Evolutionary conservation across 1,284 basidiomycete genomes (phyloP).

Genomic region (Melampsora abietis-canadensis): DNA sequence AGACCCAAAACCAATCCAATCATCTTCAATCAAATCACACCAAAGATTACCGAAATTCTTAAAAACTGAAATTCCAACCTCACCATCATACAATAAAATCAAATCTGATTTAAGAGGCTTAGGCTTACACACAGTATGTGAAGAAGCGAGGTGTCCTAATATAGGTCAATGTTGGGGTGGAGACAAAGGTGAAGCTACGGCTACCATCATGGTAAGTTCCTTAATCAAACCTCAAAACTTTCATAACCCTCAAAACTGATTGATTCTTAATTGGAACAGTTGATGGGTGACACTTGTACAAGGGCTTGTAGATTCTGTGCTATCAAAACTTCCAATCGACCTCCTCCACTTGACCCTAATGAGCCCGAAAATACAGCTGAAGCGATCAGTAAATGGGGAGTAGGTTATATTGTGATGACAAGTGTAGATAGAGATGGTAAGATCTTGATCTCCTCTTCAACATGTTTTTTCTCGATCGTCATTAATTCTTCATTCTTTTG

Average conservation of each 20-base stretch:
- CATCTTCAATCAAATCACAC: neutral
- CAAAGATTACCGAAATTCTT: conserved; percentile 76
- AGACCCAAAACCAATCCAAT: no score
- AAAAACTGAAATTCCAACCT: conserved; percentile 78
- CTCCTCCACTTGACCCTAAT: conserved; percentile 87
- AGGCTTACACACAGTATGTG: conserved; percentile 90
- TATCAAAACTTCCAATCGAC: conserved; percentile 85
- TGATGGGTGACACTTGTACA: conserved; percentile 99
- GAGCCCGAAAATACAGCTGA: conserved; percentile 98
- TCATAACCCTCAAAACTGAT: no score
- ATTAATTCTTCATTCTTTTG: neutral
- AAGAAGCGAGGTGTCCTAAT: conserved; percentile 97
- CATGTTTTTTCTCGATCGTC: neutral
- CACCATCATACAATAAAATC: conserved; percentile 82
- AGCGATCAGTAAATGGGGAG: conserved; percentile 94
- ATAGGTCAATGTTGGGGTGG: conserved; percentile 99
- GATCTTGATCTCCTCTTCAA: conserved; percentile 21
- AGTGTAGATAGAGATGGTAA: conserved; percentile 92
- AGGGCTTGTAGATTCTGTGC: conserved; percentile 96
- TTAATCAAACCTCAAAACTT: no score
- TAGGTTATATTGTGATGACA: conserved; percentile 97
- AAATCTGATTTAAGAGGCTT: conserved; percentile 92
- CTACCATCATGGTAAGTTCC: conserved; percentile 98
- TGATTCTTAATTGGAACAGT: conserved; percentile 56
- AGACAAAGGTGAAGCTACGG: conserved; percentile 74